Percentiles rank a stretch among this genome's conserved stretches.
Evolutionary conservation across 2,329 filamentous ascomycete genomes (phyloP).

Genomic region (Venturia pyrina): DNA sequence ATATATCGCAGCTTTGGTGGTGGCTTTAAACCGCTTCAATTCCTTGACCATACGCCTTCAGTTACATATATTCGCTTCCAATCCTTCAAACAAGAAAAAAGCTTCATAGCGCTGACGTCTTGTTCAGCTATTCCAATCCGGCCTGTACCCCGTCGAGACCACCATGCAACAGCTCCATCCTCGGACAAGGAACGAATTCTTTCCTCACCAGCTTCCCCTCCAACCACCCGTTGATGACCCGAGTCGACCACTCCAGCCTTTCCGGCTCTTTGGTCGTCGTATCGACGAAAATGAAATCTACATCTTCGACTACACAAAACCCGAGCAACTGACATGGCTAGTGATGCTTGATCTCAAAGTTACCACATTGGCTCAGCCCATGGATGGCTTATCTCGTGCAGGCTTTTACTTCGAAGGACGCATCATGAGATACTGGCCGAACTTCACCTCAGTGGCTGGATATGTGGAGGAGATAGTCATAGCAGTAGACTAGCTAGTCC

Average conservation of each 20-base stretch:
- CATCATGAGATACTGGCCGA: neutral
- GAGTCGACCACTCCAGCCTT: neutral
- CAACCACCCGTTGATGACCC: conserved; percentile 13
- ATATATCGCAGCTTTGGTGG: too few species aligned
- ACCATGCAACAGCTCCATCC: conserved; percentile 18
- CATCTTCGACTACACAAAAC: conserved; percentile 12
- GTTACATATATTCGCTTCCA: too few species aligned
- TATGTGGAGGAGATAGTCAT: too few species aligned
- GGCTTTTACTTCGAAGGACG: neutral
- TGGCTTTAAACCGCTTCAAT: too few species aligned
- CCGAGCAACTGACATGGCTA: too few species aligned
- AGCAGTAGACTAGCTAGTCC: neutral
- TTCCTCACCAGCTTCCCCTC: conserved; percentile 14
- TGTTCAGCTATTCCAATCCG: conserved; percentile 14
- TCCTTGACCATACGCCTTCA: too few species aligned
- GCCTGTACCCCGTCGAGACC: conserved; percentile 16
- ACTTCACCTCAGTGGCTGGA: neutral
- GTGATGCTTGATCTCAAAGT: neutral
- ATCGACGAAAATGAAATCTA: conserved; percentile 6
- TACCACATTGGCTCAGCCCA: neutral
- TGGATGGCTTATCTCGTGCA: neutral
- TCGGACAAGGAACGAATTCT: conserved; percentile 13
- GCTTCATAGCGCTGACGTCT: conserved; percentile 1
- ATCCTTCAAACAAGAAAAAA: neutral
- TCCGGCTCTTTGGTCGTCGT: neutral